Conservation (phyloP, 179 eudicot species). For the Amaranthus tricolor region DNA sequence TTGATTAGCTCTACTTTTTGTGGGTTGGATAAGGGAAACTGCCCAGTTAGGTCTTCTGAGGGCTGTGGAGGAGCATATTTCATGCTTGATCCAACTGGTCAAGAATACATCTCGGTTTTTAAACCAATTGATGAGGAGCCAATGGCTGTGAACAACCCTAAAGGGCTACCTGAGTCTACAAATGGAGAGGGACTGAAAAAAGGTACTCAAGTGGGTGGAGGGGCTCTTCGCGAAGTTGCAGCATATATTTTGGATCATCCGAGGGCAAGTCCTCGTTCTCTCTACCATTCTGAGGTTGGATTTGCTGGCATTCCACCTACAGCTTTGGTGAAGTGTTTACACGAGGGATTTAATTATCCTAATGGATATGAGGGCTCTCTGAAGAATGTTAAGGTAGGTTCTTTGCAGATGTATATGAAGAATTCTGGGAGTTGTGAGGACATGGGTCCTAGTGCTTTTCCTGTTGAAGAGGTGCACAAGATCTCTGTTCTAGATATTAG, state of each 20-base stretch:
- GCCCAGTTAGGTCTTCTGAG: constrained; percentile 51
- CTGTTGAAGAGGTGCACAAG: constrained; percentile 82
- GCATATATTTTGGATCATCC: constrained; percentile 78
- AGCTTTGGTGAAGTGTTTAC: constrained; percentile 56
- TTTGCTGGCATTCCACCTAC: constrained; percentile 90
- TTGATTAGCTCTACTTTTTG: constrained; percentile 41
- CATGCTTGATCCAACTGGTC: constrained; percentile 47
- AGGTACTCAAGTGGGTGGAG: constrained; percentile 62
- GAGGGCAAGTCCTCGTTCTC: constrained; percentile 42
- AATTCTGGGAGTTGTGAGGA: constrained; percentile 85
- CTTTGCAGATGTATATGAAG: constrained; percentile 76
- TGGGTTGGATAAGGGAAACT: constrained; percentile 46
- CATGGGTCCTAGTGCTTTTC: constrained; percentile 75
- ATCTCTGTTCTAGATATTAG: constrained; percentile 74
- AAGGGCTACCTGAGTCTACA: constrained; percentile 45
- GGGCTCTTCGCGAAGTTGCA: constrained; percentile 66
- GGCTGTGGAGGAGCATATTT: constrained; percentile 68
- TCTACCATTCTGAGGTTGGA: constrained; percentile 46
- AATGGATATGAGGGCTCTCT: constrained; percentile 42
- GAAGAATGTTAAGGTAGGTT: constrained; percentile 57
- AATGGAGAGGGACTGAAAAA: constrained; percentile 64
- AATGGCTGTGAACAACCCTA: constrained; percentile 61
- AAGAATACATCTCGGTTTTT: constrained; percentile 48
- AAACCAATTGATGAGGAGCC: constrained; percentile 67
- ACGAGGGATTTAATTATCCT: constrained; percentile 60